These are phyloP conservation scores for Sporothrix humicola DNA, from an alignment of 2,329 filamentous ascomycete genomes.

Conservation along the genomic window DNA sequence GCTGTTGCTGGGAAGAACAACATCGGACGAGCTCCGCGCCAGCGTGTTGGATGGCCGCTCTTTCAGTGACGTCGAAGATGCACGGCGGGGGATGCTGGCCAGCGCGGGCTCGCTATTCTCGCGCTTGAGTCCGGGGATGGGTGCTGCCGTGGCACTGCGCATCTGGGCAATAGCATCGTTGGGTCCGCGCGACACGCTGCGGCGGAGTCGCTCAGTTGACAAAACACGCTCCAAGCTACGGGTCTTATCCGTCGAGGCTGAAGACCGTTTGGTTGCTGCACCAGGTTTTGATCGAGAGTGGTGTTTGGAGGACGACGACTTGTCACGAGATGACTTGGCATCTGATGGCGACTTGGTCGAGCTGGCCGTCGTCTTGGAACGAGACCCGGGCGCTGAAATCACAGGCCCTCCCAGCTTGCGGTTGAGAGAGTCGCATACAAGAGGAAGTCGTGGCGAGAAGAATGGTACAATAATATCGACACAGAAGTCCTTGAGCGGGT, in stretches of 20 bases:
- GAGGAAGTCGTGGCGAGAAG: slow-evolving; percentile 77
- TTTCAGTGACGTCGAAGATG: slow-evolving; percentile 45
- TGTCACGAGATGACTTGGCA: slow-evolving; percentile 26
- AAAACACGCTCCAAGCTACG: slow-evolving; percentile 67
- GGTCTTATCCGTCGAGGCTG: slow-evolving; percentile 53
- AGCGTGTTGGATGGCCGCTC: slow-evolving; percentile 52
- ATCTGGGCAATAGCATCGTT: slow-evolving; percentile 66
- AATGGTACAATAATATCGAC: slow-evolving; percentile 82
- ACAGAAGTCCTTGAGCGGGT: slow-evolving; percentile 77
- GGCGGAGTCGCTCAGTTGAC: slow-evolving; percentile 63
- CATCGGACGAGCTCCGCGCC: slow-evolving; percentile 46
- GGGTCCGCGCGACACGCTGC: slow-evolving; percentile 62
- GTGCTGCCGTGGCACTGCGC: slow-evolving; percentile 70
- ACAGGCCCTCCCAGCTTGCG: slow-evolving; percentile 77
- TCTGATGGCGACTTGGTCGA: slow-evolving; percentile 19
- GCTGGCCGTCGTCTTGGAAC: slow-evolving; percentile 54
- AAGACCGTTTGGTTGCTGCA: slow-evolving; percentile 43
- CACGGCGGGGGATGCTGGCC: slow-evolving; percentile 52
- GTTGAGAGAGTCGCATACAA: slow-evolving; percentile 72
- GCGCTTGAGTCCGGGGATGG: slow-evolving; percentile 67
- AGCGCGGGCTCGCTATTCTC: slow-evolving; percentile 66
- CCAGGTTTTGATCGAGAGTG: slow-evolving; percentile 54
- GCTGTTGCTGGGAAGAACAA: neutral
- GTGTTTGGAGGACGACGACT: slow-evolving; percentile 45
- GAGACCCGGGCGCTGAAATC: slow-evolving; percentile 58